A percentile compares a stretch with the other conserved stretches of the same genome.
These are phyloP conservation scores for Cladosporium oxysporum DNA, from an alignment of 2,329 filamentous ascomycete genomes.

Conservation along the genomic window DNA sequence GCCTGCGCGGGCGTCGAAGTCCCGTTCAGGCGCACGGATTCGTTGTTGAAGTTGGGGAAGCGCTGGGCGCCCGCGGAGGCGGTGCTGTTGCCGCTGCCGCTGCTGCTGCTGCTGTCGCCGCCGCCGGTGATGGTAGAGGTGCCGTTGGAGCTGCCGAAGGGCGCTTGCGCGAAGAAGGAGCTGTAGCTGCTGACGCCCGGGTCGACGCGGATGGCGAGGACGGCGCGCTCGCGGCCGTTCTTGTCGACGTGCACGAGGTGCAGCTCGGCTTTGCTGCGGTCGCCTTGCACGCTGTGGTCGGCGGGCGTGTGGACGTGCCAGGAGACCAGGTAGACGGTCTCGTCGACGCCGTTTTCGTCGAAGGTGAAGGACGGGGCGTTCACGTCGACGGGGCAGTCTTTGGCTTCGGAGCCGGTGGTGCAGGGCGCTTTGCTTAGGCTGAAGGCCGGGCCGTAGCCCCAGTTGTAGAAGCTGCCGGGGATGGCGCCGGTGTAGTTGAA, in stretches of 20 bases:
- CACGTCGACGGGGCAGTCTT: constrained; percentile 31
- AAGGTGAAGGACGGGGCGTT: constrained; percentile 45
- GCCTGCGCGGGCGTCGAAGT: constrained; percentile 28
- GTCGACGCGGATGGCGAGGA: constrained; percentile 51
- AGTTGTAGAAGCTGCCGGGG: constrained; percentile 49
- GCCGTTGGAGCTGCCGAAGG: constrained; percentile 25
- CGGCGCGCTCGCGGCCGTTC: constrained; percentile 45
- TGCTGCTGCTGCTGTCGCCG: constrained; percentile 26
- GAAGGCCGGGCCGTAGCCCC: constrained; percentile 53
- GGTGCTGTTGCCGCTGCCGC: constrained; percentile 36
- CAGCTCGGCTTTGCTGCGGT: constrained; percentile 49
- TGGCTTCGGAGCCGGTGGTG: background rate
- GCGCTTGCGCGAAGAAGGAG: constrained; percentile 44
- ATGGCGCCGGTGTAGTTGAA: constrained; percentile 46
- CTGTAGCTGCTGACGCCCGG: constrained; percentile 41
- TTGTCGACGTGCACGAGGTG: constrained; percentile 52
- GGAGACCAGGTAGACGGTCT: constrained; percentile 50
- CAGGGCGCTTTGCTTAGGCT: constrained; percentile 38
- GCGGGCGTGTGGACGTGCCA: constrained; percentile 57
- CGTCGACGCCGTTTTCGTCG: constrained; percentile 38
- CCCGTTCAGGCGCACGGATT: constrained; percentile 33
- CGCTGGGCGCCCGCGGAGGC: background rate
- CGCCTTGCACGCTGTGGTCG: constrained; percentile 50
- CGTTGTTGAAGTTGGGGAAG: constrained; percentile 27
- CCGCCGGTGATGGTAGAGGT: constrained; percentile 41